Percentiles rank a stretch among this genome's conserved stretches.
Conservation (phyloP, 495 filamentous ascomycete species). For the Lepidopterella palustris region DNA sequence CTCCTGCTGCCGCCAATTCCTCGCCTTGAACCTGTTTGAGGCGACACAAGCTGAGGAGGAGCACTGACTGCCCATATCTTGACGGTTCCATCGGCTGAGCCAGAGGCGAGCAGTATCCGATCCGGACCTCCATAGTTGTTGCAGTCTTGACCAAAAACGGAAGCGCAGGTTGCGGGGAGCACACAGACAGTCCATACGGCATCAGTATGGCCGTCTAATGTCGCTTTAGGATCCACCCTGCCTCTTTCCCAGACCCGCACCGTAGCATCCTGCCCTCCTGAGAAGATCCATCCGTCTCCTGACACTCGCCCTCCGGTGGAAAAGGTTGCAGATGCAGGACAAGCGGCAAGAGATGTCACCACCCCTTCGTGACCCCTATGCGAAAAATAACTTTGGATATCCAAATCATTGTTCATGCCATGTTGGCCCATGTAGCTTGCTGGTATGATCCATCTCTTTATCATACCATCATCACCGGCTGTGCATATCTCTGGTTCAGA, state of each 20-base stretch:
- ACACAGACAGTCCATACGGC: constrained; percentile 94
- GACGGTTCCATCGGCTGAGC: constrained; percentile 83
- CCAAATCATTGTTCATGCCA: constrained; percentile 62
- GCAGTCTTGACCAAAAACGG: constrained; percentile 65
- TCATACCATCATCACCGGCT: constrained; percentile 86
- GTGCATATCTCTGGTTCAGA: constrained; percentile 96
- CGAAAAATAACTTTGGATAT: constrained; percentile 88
- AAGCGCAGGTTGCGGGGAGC: constrained; percentile 72
- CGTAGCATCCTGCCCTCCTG: constrained; percentile 88
- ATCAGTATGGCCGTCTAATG: constrained; percentile 88
- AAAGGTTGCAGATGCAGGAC: constrained; percentile 75
- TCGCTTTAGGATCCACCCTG: constrained; percentile 90
- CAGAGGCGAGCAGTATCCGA: constrained; percentile 81
- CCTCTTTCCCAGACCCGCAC: constrained; percentile 93
- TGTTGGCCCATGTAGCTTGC: constrained; percentile 55
- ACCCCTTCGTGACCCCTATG: constrained; percentile 86
- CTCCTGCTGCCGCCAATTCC: constrained; percentile 71
- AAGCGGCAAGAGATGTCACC: constrained; percentile 82
- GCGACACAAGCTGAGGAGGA: constrained; percentile 76
- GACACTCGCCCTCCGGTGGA: constrained; percentile 76
- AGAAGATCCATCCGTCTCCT: constrained; percentile 96
- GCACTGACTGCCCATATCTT: constrained; percentile 91
- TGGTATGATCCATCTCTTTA: constrained; percentile 96
- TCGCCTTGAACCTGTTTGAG: constrained; percentile 62
- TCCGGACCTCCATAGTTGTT: constrained; percentile 68